These are phyloP conservation scores for Fusarium mexicanum DNA, from an alignment of 2,329 filamentous ascomycete species.

Conservation along the genomic window DNA sequence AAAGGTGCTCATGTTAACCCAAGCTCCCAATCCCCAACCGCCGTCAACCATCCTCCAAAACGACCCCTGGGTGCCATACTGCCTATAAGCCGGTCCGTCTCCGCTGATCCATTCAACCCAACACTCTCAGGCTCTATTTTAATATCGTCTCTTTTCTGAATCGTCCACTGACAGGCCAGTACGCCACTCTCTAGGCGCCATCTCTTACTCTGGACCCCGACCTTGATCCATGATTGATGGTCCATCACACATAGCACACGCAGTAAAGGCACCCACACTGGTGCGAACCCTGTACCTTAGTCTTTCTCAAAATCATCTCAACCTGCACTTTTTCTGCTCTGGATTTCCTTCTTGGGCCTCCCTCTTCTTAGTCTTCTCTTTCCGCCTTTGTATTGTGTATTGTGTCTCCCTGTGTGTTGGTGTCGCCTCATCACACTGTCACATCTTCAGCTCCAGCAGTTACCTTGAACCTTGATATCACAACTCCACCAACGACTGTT, in stretches of 20 bases:
- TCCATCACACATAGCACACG: constrained; percentile 42
- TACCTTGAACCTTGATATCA: constrained; percentile 23
- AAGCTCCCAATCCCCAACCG: constrained; percentile 40
- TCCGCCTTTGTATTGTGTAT: constrained; percentile 29
- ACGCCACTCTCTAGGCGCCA: constrained; percentile 55
- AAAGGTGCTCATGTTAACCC: constrained; percentile 31
- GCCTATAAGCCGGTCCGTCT: constrained; percentile 42
- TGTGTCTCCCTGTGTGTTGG: constrained; percentile 13
- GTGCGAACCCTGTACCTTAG: constrained; percentile 30
- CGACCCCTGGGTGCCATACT: constrained; percentile 36
- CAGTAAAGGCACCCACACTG: constrained; percentile 37
- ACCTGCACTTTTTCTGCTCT: constrained; percentile 41
- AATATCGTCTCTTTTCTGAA: constrained; percentile 50
- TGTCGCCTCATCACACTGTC: constrained; percentile 40
- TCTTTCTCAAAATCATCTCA: constrained; percentile 43
- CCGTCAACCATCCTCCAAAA: constrained; percentile 34
- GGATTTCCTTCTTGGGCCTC: constrained; percentile 41
- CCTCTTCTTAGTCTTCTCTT: constrained; percentile 37
- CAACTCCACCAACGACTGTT: constrained; percentile 30
- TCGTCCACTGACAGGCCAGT: constrained; percentile 56
- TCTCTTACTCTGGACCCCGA: constrained; percentile 51
- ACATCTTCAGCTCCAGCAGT: constrained; percentile 34
- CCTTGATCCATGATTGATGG: constrained; percentile 48
- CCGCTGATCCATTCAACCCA: constrained; percentile 45
- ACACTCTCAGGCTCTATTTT: constrained; percentile 54